Evolutionary conservation across 2,329 filamentous ascomycete genomes (phyloP), one percentile per base, ranked within the genome.

Genomic region (Parastagonospora avenae): DNA sequence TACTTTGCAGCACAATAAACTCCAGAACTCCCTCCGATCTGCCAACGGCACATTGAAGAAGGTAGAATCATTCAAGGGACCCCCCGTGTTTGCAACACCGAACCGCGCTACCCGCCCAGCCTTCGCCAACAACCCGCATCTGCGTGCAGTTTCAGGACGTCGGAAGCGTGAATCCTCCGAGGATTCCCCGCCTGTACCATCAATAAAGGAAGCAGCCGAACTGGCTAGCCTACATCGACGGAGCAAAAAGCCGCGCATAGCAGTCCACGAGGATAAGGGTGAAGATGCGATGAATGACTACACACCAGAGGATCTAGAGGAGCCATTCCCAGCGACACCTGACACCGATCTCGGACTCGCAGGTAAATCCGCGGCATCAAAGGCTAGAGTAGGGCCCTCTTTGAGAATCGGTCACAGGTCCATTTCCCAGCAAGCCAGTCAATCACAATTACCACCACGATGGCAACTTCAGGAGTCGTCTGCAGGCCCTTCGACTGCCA

Each of bases 181-280:
- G 15, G 62, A 62, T 6, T 77, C 78, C 8, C 74, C 79, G 14
- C 80, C 81, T 12, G 80, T 82, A 8, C 76, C 80, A 14, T 82
- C 82, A 8, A 78, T 83, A 51, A 75, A 78, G 30, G 83, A 85
- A 63, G 78, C 79, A 46, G 80, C 76, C 40, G 80, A 81, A 68
- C 72, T 77, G 48, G 78, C 74, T 35, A 76, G 76, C 54, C 60
- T 80, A 46, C 75, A 80, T 44, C 78, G 81, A 42, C 78, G 79
- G 55, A 76, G 75, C 46, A 80, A 81, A 57, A 78, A 79, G 63
- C 79, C 79, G 46, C 77, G 79, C 28, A 56, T 60, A 44, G 54
- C 62, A 9, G 54, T 57, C 14, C 67, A 61, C 33, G 63, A 64
- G 9, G 62, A 61, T 5, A 62, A 61, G 42, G 46, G 44, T 8